Base-by-base conservation (phyloP, 331 rosid species). In the Spiraea crenata region DNA sequence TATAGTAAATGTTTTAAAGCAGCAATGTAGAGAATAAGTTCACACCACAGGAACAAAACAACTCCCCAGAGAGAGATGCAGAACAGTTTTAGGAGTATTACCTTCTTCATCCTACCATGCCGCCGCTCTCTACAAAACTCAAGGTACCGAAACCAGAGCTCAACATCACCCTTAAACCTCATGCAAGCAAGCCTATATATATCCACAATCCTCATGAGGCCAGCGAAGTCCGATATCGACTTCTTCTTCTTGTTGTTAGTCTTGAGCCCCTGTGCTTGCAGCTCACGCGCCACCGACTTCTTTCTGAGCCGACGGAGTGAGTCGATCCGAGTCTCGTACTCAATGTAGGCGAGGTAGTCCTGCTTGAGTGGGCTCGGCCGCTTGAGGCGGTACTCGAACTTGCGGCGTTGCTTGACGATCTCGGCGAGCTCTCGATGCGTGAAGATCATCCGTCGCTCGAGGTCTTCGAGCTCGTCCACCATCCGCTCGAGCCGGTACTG, bases 21-120 rank as follows among this genome's bases (percentile, higher is more conserved):
- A 59, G 20, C 13, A 45, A 66, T 48, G 0, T 35, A 1, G 2
- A 3, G 16, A 66, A 66, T 49, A 15, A 66, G 49, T 66, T 49
- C 55, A 49, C 46, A 7, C 17, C 12, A 48, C 8, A 46, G 20
- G 31, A 15, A 42, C 7, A 13, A 48, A 72, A 13, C 10, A 70
- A 19, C 42, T 4, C 11, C 11, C 11, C 5, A 42, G 54, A 34
- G 54, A 34, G 37, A 60, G n/a, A n/a, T n/a, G n/a, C 16, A 7
- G 44, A 4, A 13, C 15, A 8, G 42, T 41, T 63, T 31, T 63
- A 63, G 19, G 62, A 69, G 52, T 2, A 44, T 35, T 74, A 91
- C 99, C 97, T 80, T 87, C 82, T 89, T 93, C 97, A 91, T 91
- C 71, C 87, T 87, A 44, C 95, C 99, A 76, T 91, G 76, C 65